phyloP scores from a whole-genome alignment of 768 basidiomycete species.

The Suillus discolor region DNA sequence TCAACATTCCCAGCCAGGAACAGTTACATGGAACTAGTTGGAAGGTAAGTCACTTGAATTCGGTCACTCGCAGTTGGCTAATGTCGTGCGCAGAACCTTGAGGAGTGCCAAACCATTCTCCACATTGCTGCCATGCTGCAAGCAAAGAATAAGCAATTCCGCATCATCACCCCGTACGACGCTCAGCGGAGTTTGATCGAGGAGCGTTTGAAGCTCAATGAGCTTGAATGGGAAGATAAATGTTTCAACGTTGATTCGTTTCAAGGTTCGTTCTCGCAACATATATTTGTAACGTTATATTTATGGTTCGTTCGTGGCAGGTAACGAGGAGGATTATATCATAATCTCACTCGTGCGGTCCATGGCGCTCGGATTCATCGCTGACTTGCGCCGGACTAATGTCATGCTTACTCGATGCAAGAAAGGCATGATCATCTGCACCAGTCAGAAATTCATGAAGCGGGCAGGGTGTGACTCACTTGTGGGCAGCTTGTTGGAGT shows the following conservation, averaged over 20 bases:
- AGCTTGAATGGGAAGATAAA: slow-evolving; percentile 64
- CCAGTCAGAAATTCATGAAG: slow-evolving; percentile 61
- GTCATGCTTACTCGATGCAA: slow-evolving; percentile 88
- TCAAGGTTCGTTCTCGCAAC: slow-evolving; percentile 55
- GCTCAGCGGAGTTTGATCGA: slow-evolving; percentile 67
- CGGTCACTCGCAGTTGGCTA: background rate
- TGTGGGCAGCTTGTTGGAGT: slow-evolving; percentile 41
- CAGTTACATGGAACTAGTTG: slow-evolving; percentile 38
- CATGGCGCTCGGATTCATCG: slow-evolving; percentile 65
- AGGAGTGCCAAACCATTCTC: slow-evolving; percentile 59
- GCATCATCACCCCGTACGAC: slow-evolving; percentile 84
- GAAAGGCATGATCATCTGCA: slow-evolving; percentile 74
- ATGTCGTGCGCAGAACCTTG: slow-evolving; percentile 49
- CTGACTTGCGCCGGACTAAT: slow-evolving; percentile 70
- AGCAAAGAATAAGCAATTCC: slow-evolving; percentile 47
- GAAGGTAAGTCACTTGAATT: slow-evolving; percentile 31
- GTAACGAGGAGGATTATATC: slow-evolving; percentile 82
- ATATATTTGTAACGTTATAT: slow-evolving; percentile 2
- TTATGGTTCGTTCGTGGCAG: slow-evolving; percentile 37
- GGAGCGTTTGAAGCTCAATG: slow-evolving; percentile 47
- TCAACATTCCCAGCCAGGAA: slow-evolving; percentile 55
- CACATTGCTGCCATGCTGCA: slow-evolving; percentile 61
- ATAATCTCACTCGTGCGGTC: slow-evolving; percentile 74
- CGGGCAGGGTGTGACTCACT: slow-evolving; percentile 51
- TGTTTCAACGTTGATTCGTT: slow-evolving; percentile 81